phyloP scores from a whole-genome alignment of 805 yeast genomes.

The Clavispora santaluciae region DNA sequence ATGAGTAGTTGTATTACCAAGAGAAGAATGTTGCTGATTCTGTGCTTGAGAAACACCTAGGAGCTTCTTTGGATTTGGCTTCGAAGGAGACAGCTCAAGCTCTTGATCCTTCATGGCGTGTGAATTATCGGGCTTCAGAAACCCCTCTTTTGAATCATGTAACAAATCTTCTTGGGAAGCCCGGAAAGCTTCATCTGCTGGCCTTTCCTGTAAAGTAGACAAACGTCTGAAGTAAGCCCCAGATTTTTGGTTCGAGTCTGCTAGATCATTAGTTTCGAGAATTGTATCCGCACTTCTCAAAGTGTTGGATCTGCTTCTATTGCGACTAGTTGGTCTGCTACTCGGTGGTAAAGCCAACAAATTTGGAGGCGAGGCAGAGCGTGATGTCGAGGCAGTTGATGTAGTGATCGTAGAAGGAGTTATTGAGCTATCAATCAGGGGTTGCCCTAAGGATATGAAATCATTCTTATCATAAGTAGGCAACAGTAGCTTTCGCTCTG shows the following conservation, averaged over 20 bases:
- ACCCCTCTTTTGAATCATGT: neutral
- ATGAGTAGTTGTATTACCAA: neutral
- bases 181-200: constrained; percentile 22
- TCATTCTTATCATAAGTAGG: constrained; percentile 5
- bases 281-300: constrained; percentile 31
- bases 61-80: neutral
- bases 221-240: constrained; percentile 63
- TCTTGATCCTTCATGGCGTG: neutral
- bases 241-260: constrained; percentile 45
- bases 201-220: constrained; percentile 56
- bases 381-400: constrained; percentile 4
- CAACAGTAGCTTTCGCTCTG: constrained; percentile 12
- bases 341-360: neutral
- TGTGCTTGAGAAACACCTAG: neutral
- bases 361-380: constrained; percentile 10
- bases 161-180: constrained; percentile 1
- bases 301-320: constrained; percentile 33
- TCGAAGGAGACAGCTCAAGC: neutral
- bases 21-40: neutral
- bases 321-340: constrained; percentile 13
- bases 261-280: constrained; percentile 33
- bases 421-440: neutral
- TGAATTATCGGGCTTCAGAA: neutral
- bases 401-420: constrained; percentile 2
- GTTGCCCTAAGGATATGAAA: neutral